A percentile compares a stretch with the other conserved stretches of the same genome.
Evolutionary conservation across 805 yeast species (phyloP).

Genomic region (Kodamaea sagamina): DNA sequence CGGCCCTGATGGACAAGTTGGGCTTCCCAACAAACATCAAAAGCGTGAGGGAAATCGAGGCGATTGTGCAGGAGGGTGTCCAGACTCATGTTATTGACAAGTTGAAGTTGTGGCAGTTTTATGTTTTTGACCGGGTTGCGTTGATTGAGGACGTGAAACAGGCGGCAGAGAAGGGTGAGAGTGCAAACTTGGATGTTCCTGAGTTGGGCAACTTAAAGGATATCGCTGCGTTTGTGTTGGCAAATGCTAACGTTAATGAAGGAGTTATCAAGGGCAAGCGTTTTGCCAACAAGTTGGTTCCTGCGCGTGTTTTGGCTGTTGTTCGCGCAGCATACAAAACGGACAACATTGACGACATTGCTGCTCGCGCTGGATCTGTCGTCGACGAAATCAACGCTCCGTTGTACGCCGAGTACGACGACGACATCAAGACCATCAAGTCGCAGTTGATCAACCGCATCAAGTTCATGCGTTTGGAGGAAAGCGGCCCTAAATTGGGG

Average conservation of each 20-base stretch:
- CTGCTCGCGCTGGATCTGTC: constrained; percentile 47
- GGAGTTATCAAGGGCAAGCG: constrained; percentile 52
- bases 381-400: constrained; percentile 78
- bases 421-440: constrained; percentile 64
- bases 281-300: constrained; percentile 55
- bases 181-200: background rate
- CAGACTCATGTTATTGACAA: constrained; percentile 64
- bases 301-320: constrained; percentile 52
- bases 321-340: constrained; percentile 33
- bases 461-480: constrained; percentile 73
- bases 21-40: constrained; percentile 63
- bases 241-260: constrained; percentile 23
- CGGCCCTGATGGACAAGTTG: constrained; percentile 53
- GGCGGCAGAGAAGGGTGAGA: constrained; percentile 10
- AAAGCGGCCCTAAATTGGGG: constrained; percentile 80
- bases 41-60: constrained; percentile 54
- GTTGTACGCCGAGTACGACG: constrained; percentile 72
- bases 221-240: constrained; percentile 7
- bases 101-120: constrained; percentile 83
- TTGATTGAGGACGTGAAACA: constrained; percentile 44
- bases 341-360: constrained; percentile 22
- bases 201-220: constrained; percentile 1
- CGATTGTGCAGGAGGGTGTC: constrained; percentile 63
- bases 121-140: constrained; percentile 61
- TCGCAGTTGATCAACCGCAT: constrained; percentile 76